Percentiles rank a stretch among this genome's conserved stretches.
Evolutionary conservation across 2,329 filamentous ascomycete species (phyloP).

Genomic region (Phyllosticta capitalensis): DNA sequence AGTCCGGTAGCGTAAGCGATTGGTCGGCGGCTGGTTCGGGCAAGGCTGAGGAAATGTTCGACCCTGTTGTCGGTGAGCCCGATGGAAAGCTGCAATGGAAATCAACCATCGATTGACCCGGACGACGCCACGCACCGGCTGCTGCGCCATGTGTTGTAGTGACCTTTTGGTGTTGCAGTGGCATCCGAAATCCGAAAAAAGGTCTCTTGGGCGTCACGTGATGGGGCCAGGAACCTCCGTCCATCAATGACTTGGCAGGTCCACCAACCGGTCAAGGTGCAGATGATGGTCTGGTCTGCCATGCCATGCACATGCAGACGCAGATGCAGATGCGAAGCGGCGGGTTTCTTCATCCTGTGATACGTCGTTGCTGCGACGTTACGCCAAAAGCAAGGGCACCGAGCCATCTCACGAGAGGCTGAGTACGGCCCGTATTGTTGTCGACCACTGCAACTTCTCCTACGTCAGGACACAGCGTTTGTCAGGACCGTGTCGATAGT

Average conservation of each 20-base stretch:
- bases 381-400: neutral
- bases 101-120: neutral
- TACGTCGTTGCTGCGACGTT: neutral
- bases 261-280: neutral
- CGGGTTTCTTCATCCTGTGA: neutral
- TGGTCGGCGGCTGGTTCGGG: too few species aligned
- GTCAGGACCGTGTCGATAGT: too few species aligned
- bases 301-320: neutral
- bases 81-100: neutral
- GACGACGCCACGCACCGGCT: neutral
- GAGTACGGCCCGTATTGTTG: neutral
- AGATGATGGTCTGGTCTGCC: too few species aligned
- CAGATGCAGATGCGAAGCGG: neutral
- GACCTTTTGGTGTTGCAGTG: neutral
- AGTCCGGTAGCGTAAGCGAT: constrained; percentile 10
- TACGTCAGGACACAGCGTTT: neutral
- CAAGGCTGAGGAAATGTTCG: too few species aligned
- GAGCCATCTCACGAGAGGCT: neutral
- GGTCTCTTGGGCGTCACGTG: neutral
- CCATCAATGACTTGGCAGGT: neutral
- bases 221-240: neutral
- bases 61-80: neutral
- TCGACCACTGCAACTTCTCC: neutral
- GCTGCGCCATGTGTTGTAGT: neutral
- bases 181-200: neutral